Evolutionary conservation across 169 alveolate species (phyloP), one percentile per base, ranked within the genome.

Genomic region (Theileria sp.): DNA sequence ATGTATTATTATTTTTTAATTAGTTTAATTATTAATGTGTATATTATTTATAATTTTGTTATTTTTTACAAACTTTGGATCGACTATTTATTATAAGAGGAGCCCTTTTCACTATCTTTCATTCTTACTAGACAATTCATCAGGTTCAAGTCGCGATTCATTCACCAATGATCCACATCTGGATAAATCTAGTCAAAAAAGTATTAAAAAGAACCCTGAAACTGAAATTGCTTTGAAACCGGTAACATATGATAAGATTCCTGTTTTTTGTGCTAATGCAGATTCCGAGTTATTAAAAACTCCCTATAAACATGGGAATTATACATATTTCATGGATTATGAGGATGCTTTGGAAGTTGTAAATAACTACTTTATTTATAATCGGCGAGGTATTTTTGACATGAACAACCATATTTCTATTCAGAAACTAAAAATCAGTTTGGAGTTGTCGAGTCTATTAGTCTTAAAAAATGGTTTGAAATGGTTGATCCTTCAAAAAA

Each of bases 261-360:
- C 80, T 15, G 68, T 79, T 30, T 79, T 79, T 38, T 69, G 71
- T n/a, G 87, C 62, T 17, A 77, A 79, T 56, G 64, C 72, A 10
- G 19, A 54, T 70, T 67, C 80, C 17, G 28, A 70, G 4, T 71
- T 70, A 17, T 38, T 79, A 9, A 38, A 58, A 15, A 60, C 50
- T 7, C 70, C 21, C 36, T 10, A 26, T 21, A 30, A 65, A 17
- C 44, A 12, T n/a, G 87, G 65, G 87, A 44, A 0, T 60, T 60
- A 60, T 17, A 28, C 36, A 12, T 64, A 64, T 64, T 81, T 81
- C 54, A 26, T 81, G 51, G 88, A 81, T 50, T 73, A 65, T 13
- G 64, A 50, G 65, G 83, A 81, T 66, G 88, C 84, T 25, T 28
- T 23, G 26, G 80, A 81, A 32, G 68, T 74, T 67, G 72, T 81